Base-by-base conservation (phyloP, 2,329 filamentous ascomycete species). In the Colletotrichum coccodes region DNA sequence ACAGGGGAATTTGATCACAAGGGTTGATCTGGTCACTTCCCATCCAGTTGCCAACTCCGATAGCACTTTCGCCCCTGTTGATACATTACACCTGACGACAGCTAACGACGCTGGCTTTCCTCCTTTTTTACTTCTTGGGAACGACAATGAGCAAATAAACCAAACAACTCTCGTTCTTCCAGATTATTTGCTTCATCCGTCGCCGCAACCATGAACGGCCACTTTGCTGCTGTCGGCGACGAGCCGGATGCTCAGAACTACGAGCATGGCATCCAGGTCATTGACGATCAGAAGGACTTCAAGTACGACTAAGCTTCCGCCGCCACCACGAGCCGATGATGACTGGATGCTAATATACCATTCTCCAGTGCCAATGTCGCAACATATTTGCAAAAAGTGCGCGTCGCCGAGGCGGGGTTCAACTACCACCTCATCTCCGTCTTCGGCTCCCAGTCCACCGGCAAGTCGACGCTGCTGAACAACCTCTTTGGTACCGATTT, bases 351-450 rank as follows among this genome's bases (percentile, higher is more conserved):
- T 59, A 50, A 71, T 14, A 6, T 0, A 9, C 18, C n/a, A 23
- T 6, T 23, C 28, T 53, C 53, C 76, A 97, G 94, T 81, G 82
- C 89, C 66, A 89, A 93, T 76, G 85, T 99, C 76, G 92, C 91
- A 76, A 89, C 90, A 68, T 99, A 99, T 80, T 90, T 99, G 73
- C 87, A 89, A 73, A 84, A 90, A 72, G 93, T 94, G 79, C 87
- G 92, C 76, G 90, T 97, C 74, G 92, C 94, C 74, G 90, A 93
- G 70, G 91, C 95, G 71, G 96, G 96, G 77, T 99, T 99, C 89
- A 97, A 98, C 84, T 99, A 99, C 84, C 96, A 99, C 82, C 90
- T 99, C 78, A 98, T 99, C 79, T 98, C 95, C 76, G 96, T 99
- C 76, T 99, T 99, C 80, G 96, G 96, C 49, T 98, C 95, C 66